These are phyloP conservation scores for Salix viminalis DNA, from an alignment of 345 rosid species.

Conservation along the genomic window DNA sequence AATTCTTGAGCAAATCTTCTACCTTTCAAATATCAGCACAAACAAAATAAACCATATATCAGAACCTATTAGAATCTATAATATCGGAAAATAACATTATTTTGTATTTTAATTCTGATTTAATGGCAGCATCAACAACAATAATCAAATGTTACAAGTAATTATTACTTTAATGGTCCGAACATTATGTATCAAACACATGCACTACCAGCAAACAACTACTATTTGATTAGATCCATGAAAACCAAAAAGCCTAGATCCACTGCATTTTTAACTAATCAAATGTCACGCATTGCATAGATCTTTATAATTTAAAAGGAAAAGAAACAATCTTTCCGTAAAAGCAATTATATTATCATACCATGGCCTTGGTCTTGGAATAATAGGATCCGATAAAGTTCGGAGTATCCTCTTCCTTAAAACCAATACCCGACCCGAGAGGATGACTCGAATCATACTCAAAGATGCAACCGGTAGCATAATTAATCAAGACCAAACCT, in stretches of 20 bases:
- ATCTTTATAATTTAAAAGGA: neutral
- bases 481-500: conserved; percentile 64
- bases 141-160: neutral
- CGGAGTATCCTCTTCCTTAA: conserved; percentile 87
- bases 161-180: neutral
- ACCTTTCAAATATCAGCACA: conserved; percentile 35
- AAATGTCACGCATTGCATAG: neutral
- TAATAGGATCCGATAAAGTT: conserved; percentile 85
- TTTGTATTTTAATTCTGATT: neutral
- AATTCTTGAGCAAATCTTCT: conserved; percentile 78
- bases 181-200: neutral
- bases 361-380: conserved; percentile 97
- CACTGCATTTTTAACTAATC: neutral
- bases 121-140: neutral
- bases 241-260: neutral
- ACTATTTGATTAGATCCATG: neutral
- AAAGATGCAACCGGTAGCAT: conserved; percentile 86
- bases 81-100: neutral
- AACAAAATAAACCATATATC: neutral
- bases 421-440: conserved; percentile 74
- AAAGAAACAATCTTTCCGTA: neutral
- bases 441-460: conserved; percentile 73
- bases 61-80: neutral
- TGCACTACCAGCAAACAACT: neutral
- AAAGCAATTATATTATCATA: conserved; percentile 14